phyloP scores from a whole-genome alignment of 2,329 filamentous ascomycete genomes.

The Curvularia spicifera region DNA sequence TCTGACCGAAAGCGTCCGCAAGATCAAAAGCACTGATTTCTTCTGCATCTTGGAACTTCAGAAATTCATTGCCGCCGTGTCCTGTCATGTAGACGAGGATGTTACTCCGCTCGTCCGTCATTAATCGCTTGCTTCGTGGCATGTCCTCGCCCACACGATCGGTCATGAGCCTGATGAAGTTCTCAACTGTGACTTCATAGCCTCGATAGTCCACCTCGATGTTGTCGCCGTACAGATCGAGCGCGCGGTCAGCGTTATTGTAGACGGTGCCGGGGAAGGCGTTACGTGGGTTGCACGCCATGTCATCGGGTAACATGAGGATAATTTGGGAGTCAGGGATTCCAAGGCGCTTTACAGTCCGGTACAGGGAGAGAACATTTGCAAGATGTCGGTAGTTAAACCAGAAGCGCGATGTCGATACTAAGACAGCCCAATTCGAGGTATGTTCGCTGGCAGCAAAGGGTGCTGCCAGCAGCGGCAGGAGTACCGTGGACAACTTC shows the following conservation, averaged over 20 bases:
- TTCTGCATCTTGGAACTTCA: conserved; percentile 98
- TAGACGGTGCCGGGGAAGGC: conserved; percentile 97
- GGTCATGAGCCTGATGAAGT: conserved; percentile 94
- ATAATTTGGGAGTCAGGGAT: conserved; percentile 99
- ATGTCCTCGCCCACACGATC: conserved; percentile 95
- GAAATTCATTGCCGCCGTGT: conserved; percentile 94
- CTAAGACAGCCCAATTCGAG: conserved; percentile 99
- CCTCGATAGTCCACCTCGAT: conserved; percentile 98
- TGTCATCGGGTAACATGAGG: conserved; percentile 99
- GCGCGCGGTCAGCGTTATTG: conserved; percentile 93
- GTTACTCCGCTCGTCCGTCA: conserved; percentile 95
- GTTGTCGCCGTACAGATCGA: conserved; percentile 97
- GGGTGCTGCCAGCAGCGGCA: conserved; percentile 41
- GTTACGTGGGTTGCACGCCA: conserved; percentile 99
- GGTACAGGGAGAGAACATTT: conserved; percentile 96
- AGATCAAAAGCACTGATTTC: conserved; percentile 97
- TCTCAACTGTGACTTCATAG: conserved; percentile 98
- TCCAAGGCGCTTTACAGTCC: conserved; percentile 95
- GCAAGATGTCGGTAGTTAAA: conserved; percentile 99
- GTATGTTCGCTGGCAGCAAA: conserved; percentile 76
- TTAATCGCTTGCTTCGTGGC: conserved; percentile 87
- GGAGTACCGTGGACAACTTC: conserved; percentile 35
- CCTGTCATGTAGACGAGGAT: conserved; percentile 99
- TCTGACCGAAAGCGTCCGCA: conserved; percentile 96
- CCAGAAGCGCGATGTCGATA: conserved; percentile 98